Percentiles rank a stretch among this genome's conserved stretches.
phyloP scores from a whole-genome alignment of 148 eudicot genomes.

The Vaccinium darrowii region DNA sequence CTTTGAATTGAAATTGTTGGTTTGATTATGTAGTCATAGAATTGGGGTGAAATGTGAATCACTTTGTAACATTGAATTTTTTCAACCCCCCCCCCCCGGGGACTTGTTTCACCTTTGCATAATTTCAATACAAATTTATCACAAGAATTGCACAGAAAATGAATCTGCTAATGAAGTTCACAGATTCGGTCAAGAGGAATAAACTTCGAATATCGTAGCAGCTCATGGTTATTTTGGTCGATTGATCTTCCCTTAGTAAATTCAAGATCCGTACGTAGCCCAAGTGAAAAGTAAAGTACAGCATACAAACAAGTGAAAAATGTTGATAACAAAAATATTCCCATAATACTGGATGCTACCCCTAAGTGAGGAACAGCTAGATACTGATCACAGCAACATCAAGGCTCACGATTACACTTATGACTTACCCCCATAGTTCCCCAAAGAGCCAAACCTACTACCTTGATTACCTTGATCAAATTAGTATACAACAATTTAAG shows the following conservation, averaged over 20 bases:
- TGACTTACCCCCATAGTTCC: neutral
- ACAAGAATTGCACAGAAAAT: neutral
- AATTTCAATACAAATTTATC: neutral
- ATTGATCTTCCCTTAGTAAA: neutral
- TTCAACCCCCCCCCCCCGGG: too few species aligned
- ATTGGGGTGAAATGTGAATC: too few species aligned
- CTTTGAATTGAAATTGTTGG: too few species aligned
- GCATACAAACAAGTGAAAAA: neutral
- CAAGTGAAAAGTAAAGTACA: neutral
- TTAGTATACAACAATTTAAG: neutral
- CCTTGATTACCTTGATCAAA: neutral
- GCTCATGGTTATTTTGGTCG: too few species aligned
- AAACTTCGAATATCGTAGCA: too few species aligned
- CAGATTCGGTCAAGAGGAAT: too few species aligned
- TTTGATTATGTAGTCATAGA: too few species aligned
- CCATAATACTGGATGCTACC: neutral
- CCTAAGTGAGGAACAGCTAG: constrained; percentile 5
- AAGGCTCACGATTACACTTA: neutral
- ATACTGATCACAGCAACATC: constrained; percentile 6
- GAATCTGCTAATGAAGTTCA: too few species aligned
- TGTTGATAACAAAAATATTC: neutral
- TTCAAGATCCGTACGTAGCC: neutral
- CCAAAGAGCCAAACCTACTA: neutral
- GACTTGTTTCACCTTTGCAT: too few species aligned
- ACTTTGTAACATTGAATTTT: too few species aligned